Evolutionary conservation across 305 asterid genomes (phyloP).

Genomic region (Andrographis paniculata): DNA sequence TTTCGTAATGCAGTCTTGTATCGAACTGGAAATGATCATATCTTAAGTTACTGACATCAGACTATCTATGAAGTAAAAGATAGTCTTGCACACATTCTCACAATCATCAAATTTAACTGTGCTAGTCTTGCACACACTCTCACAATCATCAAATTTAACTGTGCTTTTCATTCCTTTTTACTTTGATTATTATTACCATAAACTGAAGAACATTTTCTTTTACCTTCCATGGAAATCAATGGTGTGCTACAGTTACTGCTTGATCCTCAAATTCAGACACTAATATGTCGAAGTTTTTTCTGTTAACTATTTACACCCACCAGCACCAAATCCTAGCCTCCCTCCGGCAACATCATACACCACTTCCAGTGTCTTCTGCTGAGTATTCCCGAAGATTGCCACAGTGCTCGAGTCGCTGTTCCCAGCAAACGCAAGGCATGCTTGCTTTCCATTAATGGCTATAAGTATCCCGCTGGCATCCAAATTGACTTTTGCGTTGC

Average conservation of each 20-base stretch:
- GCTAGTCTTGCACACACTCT: too few species aligned
- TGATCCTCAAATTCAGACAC: constrained; percentile 10
- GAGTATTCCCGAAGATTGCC: constrained; percentile 61
- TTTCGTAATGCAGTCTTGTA: not conserved
- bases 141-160: too few species aligned
- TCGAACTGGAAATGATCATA: constrained; percentile 6
- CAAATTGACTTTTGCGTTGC: constrained; percentile 37
- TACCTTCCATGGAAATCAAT: not conserved
- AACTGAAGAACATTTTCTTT: too few species aligned
- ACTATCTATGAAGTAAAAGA: not conserved
- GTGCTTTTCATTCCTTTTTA: constrained; percentile 4
- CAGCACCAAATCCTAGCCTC: constrained; percentile 56
- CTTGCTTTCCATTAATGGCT: constrained; percentile 16
- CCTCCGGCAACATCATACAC: constrained; percentile 76
- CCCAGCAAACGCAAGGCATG: constrained; percentile 68
- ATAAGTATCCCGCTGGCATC: constrained; percentile 30
- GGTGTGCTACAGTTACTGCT: not conserved
- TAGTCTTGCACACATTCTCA: not conserved
- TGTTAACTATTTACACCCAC: constrained; percentile 34
- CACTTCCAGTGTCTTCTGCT: constrained; percentile 61
- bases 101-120: too few species aligned
- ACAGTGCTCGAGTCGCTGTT: constrained; percentile 26
- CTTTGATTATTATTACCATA: not conserved
- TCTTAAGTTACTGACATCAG: not conserved
- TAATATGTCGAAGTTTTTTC: not conserved